Percentiles rank a stretch among this genome's conserved stretches.
These are phyloP conservation scores for Haplosporangium sp. DNA, from an alignment of 371 early-diverging fungal species.

Conservation along the genomic window DNA sequence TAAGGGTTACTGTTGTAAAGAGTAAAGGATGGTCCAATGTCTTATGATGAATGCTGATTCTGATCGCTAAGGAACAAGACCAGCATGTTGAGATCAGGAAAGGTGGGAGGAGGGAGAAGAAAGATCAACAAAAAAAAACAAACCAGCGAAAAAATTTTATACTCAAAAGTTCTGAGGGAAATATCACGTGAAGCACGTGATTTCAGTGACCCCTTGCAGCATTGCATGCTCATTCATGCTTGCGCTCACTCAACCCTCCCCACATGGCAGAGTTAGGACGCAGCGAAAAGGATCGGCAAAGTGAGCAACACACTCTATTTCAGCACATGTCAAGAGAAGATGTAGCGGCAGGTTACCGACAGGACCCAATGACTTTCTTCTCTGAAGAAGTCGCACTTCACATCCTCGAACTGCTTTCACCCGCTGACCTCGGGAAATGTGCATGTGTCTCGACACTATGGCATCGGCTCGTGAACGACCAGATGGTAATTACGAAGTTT, in stretches of 20 bases:
- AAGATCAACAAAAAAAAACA: not conserved
- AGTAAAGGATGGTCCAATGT: not conserved
- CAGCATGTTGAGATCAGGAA: not conserved
- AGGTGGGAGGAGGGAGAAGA: not conserved
- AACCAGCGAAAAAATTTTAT: not conserved
- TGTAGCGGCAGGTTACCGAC: too few species aligned
- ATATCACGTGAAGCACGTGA: too few species aligned
- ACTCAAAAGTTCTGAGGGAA: too few species aligned
- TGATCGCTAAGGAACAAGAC: not conserved
- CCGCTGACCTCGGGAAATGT: conserved; percentile 38
- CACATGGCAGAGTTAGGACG: too few species aligned
- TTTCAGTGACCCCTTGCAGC: too few species aligned
- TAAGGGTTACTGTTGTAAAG: not conserved
- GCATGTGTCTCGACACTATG: conserved; percentile 48
- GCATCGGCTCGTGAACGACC: conserved; percentile 52
- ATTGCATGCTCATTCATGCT: too few species aligned
- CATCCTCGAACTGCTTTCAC: conserved; percentile 35
- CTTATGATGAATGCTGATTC: not conserved
- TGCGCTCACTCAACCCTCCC: too few species aligned
- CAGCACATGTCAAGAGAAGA: too few species aligned
- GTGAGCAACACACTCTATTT: too few species aligned
- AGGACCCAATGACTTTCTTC: conserved; percentile 42
- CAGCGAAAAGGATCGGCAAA: too few species aligned
- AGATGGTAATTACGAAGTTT: conserved; percentile 22
- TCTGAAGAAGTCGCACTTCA: conserved; percentile 45